phyloP scores from a whole-genome alignment of 768 basidiomycete species.

The Leccinellum rugosiceps region DNA sequence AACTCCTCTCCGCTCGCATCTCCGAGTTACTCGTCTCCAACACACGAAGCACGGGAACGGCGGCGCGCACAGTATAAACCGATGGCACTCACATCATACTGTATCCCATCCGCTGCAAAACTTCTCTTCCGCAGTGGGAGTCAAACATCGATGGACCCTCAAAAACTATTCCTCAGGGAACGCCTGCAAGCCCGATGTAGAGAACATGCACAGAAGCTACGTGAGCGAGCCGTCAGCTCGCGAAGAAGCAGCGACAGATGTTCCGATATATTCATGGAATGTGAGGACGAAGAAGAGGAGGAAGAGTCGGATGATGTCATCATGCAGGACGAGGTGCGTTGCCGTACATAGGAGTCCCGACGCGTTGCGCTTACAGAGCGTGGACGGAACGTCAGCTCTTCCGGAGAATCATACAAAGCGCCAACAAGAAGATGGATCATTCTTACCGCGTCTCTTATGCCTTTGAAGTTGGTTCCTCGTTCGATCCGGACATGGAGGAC shows the following conservation, averaged over 20 bases:
- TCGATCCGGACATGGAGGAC: constrained; percentile 73
- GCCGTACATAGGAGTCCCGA: not conserved
- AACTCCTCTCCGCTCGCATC: constrained; percentile 55
- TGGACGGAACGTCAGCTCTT: constrained; percentile 49
- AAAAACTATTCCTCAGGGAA: constrained; percentile 55
- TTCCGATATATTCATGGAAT: constrained; percentile 45
- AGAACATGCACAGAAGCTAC: constrained; percentile 56
- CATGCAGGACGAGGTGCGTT: constrained; percentile 58
- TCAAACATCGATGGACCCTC: constrained; percentile 40
- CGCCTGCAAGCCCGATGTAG: constrained; percentile 60
- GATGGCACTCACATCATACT: constrained; percentile 24
- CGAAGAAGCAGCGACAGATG: constrained; percentile 46
- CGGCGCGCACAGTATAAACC: constrained; percentile 58
- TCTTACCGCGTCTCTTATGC: constrained; percentile 62
- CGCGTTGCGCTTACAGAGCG: constrained; percentile 7
- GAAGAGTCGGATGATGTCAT: constrained; percentile 58
- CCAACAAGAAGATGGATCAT: constrained; percentile 47
- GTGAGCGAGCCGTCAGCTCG: constrained; percentile 43
- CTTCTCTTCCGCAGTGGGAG: constrained; percentile 13
- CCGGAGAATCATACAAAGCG: constrained; percentile 57
- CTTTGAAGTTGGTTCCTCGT: constrained; percentile 69
- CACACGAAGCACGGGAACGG: constrained; percentile 42
- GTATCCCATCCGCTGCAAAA: constrained; percentile 7
- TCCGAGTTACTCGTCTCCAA: constrained; percentile 44
- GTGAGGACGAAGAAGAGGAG: constrained; percentile 40